These are phyloP conservation scores for Fusarium torulosum DNA, from an alignment of 2,329 filamentous ascomycete genomes.

Conservation along the genomic window DNA sequence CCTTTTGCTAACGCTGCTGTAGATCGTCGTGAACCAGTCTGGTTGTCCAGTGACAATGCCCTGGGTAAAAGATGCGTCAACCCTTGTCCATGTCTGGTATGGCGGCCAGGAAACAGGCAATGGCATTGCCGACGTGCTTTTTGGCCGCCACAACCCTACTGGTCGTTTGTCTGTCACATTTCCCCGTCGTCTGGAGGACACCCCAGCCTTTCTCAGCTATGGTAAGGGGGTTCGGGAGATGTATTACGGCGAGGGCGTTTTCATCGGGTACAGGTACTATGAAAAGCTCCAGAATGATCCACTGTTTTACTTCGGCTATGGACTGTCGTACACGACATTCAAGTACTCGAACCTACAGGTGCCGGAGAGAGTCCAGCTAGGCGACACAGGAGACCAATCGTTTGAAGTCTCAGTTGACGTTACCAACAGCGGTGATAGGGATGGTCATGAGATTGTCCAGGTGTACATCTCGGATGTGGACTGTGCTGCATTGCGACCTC, in stretches of 20 bases:
- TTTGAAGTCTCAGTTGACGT: slow-evolving; percentile 11
- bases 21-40: background rate
- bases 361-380: background rate
- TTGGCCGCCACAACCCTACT: slow-evolving; percentile 66
- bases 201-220: background rate
- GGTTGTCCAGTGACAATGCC: background rate
- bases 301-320: slow-evolving; percentile 75
- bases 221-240: slow-evolving; percentile 6
- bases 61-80: background rate
- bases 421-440: slow-evolving; percentile 2
- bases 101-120: slow-evolving; percentile 79
- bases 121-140: slow-evolving; percentile 75
- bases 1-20: too few species aligned
- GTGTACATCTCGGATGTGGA: slow-evolving; percentile 17
- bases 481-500: slow-evolving; percentile 2
- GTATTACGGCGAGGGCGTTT: slow-evolving; percentile 76
- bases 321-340: slow-evolving; percentile 69
- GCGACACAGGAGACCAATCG: background rate
- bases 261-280: slow-evolving; percentile 79
- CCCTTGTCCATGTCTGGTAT: slow-evolving; percentile 74
- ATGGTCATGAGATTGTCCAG: slow-evolving; percentile 18
- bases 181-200: background rate
- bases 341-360: slow-evolving; percentile 53
- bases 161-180: slow-evolving; percentile 74
- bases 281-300: slow-evolving; percentile 61